Evolutionary conservation across 2,329 filamentous ascomycete genomes (phyloP).

Genomic region (Trichoderma hamatum): DNA sequence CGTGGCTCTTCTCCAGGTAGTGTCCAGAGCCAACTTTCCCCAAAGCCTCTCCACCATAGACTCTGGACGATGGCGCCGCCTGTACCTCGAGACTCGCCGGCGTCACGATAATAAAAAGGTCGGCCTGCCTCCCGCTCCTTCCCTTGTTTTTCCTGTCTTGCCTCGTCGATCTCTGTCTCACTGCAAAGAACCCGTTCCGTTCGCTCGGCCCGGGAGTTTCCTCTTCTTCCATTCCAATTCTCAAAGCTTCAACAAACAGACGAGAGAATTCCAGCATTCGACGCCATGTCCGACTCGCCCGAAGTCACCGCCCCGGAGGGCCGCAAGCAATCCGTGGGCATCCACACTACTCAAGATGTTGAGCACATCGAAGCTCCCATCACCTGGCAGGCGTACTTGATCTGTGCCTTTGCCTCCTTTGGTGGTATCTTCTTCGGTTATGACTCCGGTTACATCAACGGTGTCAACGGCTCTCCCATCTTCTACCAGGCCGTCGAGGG

Average conservation of each 20-base stretch:
- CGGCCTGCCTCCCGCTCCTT: constrained; percentile 29
- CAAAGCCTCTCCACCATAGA: constrained; percentile 22
- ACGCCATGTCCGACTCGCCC: constrained; percentile 34
- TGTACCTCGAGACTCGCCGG: not conserved
- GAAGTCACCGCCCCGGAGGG: constrained; percentile 31
- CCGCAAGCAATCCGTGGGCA: constrained; percentile 37
- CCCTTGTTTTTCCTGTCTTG: constrained; percentile 31
- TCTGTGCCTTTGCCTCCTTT: constrained; percentile 72
- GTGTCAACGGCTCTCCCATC: constrained; percentile 56
- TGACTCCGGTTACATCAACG: constrained; percentile 76
- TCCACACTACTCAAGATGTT: constrained; percentile 54
- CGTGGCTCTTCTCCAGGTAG: not conserved
- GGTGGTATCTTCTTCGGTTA: constrained; percentile 79
- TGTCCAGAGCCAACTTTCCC: constrained; percentile 4
- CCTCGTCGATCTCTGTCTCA: constrained; percentile 33
- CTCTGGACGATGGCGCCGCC: constrained; percentile 3
- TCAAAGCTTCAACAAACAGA: not conserved
- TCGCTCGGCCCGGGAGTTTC: constrained; percentile 21
- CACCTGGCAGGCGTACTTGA: constrained; percentile 68
- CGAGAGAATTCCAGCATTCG: constrained; percentile 19
- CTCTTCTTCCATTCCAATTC: constrained; percentile 20
- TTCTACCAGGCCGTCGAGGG: constrained; percentile 59
- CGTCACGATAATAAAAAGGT: constrained; percentile 36
- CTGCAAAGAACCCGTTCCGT: constrained; percentile 25
- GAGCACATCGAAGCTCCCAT: constrained; percentile 68